Evolutionary conservation across 2,329 filamentous ascomycete genomes (phyloP).

Genomic region (Talaromyces pinophilus): DNA sequence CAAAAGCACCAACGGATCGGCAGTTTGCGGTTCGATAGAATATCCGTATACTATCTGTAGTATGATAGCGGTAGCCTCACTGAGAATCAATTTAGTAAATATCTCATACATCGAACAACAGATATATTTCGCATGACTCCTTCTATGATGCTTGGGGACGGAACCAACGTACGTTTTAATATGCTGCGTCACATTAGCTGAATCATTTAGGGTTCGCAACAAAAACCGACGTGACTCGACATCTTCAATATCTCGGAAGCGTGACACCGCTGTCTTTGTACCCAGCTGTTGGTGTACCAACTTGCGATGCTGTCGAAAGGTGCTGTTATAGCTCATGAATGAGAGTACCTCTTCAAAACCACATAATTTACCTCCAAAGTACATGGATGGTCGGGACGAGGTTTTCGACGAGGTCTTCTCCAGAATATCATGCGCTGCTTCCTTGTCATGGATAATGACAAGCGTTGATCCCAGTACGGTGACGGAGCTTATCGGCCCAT

Average conservation of each 20-base stretch:
- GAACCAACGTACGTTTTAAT: conserved; percentile 40
- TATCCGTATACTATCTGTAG: conserved; percentile 45
- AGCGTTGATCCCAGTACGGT: conserved; percentile 39
- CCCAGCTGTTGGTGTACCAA: conserved; percentile 49
- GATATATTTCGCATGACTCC: not conserved
- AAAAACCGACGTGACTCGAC: conserved; percentile 49
- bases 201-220: conserved; percentile 43
- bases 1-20: conserved; percentile 26
- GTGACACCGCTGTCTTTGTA: conserved; percentile 40
- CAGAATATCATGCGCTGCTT: conserved; percentile 37
- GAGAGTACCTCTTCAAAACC: conserved; percentile 37
- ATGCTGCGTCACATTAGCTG: conserved; percentile 42
- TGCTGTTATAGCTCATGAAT: conserved; percentile 20
- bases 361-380: conserved; percentile 28
- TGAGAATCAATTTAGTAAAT: conserved; percentile 19
- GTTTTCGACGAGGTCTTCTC: conserved; percentile 33
- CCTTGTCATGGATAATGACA: conserved; percentile 39
- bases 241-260: conserved; percentile 48
- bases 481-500: conserved; percentile 44
- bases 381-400: conserved; percentile 33
- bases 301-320: conserved; percentile 48
- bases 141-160: not conserved
- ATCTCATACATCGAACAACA: not conserved
- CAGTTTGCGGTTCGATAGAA: conserved; percentile 29
- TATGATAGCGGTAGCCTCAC: conserved; percentile 43